Conservation (phyloP, 164 flowering plant genomes). For the Saururus chinensis region DNA sequence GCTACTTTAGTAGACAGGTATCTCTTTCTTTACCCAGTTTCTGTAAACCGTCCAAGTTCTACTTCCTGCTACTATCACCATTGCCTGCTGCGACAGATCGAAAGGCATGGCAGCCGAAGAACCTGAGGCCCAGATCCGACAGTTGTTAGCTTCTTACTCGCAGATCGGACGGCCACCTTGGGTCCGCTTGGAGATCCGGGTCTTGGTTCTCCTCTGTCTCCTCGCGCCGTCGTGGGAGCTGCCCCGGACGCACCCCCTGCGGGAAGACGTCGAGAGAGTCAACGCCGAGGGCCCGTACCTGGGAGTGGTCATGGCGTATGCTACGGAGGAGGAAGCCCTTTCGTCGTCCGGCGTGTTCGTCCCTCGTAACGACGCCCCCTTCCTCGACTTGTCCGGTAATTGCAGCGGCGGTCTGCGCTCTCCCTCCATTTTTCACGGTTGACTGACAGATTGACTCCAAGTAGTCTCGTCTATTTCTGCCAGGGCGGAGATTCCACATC, state of each 20-base stretch:
- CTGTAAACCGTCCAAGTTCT: too few species aligned
- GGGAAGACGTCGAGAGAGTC: slow-evolving; percentile 21
- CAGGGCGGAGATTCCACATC: slow-evolving; percentile 48
- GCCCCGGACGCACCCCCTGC: slow-evolving; percentile 22
- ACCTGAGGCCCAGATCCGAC: too few species aligned
- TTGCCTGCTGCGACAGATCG: too few species aligned
- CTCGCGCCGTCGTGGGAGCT: slow-evolving; percentile 14
- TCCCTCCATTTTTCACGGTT: neutral
- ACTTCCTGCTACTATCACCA: too few species aligned
- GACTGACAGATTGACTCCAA: neutral
- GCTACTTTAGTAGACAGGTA: too few species aligned
- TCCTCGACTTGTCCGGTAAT: slow-evolving; percentile 31
- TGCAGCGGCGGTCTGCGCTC: neutral
- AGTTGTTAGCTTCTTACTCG: too few species aligned
- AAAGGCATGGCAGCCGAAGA: too few species aligned
- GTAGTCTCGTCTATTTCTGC: neutral
- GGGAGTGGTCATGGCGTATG: slow-evolving; percentile 40
- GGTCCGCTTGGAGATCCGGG: too few species aligned
- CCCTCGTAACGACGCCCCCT: slow-evolving; percentile 18
- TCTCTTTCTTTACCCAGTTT: too few species aligned
- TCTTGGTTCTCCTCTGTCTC: neutral
- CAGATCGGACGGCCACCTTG: too few species aligned
- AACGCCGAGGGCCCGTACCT: slow-evolving; percentile 34
- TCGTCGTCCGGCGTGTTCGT: slow-evolving; percentile 14
- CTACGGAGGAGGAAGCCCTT: slow-evolving; percentile 25